Percentiles rank a stretch among this genome's conserved stretches.
These are phyloP conservation scores for Solanum paucissectum DNA, from an alignment of 257 asterid genomes.

Conservation along the genomic window DNA sequence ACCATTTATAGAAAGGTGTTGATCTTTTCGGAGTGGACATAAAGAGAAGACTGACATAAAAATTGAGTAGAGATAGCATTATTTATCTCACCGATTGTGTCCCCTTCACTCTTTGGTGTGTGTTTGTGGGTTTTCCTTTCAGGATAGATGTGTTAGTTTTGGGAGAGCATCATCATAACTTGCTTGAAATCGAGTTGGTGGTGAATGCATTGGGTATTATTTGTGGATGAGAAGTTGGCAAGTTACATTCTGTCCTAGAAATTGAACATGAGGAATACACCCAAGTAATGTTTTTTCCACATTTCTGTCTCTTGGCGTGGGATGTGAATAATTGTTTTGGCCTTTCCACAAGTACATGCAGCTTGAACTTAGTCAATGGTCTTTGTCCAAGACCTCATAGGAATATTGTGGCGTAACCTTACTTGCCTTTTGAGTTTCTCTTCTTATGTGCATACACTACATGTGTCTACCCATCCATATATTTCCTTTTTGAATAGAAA, in stretches of 20 bases:
- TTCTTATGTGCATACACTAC: not conserved
- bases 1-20: not conserved
- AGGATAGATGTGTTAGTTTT: not conserved
- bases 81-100: not conserved
- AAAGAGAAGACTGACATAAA: not conserved
- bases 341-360: not conserved
- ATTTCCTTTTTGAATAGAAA: not conserved
- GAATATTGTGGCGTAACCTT: not conserved
- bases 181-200: not conserved
- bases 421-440: not conserved
- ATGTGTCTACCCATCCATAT: not conserved
- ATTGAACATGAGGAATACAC: not conserved
- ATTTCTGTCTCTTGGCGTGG: not conserved
- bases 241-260: not conserved
- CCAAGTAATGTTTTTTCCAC: not conserved
- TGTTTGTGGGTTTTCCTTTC: not conserved
- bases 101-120: not conserved
- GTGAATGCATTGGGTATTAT: not conserved
- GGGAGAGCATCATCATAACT: not conserved
- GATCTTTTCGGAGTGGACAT: not conserved
- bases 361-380: not conserved
- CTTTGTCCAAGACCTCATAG: not conserved
- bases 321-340: not conserved
- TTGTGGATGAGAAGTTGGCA: not conserved
- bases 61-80: not conserved